Conservation (phyloP, 2,329 filamentous ascomycete species). For the Fusarium metavorans region DNA sequence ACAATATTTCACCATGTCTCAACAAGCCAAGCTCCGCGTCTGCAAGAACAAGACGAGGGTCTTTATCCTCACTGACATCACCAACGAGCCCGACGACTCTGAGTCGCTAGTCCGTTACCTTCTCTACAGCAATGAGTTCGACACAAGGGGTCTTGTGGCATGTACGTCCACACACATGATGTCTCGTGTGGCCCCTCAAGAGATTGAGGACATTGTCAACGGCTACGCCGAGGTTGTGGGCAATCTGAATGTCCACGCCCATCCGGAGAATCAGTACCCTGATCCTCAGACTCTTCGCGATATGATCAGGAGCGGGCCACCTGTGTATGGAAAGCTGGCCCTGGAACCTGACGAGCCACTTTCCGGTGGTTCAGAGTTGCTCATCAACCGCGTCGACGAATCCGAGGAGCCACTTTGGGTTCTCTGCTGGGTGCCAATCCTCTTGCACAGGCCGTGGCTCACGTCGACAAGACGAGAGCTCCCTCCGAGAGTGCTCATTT, state of each 20-base stretch:
- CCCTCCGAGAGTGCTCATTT: not conserved
- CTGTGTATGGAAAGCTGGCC: not conserved
- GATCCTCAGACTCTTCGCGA: not conserved
- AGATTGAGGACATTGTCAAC: not conserved
- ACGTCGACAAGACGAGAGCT: not conserved
- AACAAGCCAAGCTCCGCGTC: not conserved
- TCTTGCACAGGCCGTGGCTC: not conserved
- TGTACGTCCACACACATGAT: not conserved
- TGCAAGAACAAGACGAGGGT: not conserved
- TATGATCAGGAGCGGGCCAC: not conserved
- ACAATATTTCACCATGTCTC: not conserved
- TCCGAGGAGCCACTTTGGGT: not conserved
- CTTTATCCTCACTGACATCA: constrained; percentile 3
- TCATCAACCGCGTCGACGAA: not conserved
- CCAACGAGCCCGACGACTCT: not conserved
- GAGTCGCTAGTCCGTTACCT: not conserved
- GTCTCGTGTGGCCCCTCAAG: not conserved
- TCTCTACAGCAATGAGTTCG: not conserved
- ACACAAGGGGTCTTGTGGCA: not conserved
- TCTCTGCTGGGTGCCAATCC: constrained; percentile 1
- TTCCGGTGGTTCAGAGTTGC: not conserved
- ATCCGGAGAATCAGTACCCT: not conserved
- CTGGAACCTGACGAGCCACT: not conserved
- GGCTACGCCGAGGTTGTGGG: not conserved
- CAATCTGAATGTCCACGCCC: not conserved